Evolutionary conservation across 768 basidiomycete species (phyloP).

Genomic region (Rhodotorula graminis): DNA sequence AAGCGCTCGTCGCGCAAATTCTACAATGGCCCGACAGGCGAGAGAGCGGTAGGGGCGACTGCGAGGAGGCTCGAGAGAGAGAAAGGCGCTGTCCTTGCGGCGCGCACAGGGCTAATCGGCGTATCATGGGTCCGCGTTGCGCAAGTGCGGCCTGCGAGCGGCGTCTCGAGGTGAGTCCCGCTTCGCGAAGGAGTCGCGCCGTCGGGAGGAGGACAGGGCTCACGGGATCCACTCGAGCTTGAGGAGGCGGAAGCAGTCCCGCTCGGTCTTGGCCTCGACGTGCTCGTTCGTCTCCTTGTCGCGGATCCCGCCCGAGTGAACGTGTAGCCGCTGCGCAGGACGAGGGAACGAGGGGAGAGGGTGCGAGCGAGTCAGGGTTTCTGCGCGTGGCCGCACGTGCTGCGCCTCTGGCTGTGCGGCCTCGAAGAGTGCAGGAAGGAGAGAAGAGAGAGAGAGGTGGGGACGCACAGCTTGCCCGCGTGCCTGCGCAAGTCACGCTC

Average conservation of each 20-base stretch:
- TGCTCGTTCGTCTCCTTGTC: background rate
- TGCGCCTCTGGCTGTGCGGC: too few species aligned
- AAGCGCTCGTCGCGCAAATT: background rate
- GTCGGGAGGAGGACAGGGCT: background rate
- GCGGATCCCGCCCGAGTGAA: slow-evolving; percentile 15
- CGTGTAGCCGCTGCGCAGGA: background rate
- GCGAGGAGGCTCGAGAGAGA: background rate
- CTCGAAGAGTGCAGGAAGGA: too few species aligned
- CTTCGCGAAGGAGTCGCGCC: too few species aligned
- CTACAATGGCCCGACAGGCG: background rate
- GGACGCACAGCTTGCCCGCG: background rate
- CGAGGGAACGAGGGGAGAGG: too few species aligned
- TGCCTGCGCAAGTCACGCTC: slow-evolving; percentile 18
- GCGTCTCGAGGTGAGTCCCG: background rate
- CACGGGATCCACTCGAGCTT: slow-evolving; percentile 6
- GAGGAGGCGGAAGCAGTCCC: slow-evolving; percentile 17
- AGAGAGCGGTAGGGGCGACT: background rate
- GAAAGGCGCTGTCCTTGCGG: too few species aligned
- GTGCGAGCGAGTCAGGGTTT: too few species aligned
- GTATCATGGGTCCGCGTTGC: slow-evolving; percentile 19
- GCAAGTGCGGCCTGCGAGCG: slow-evolving; percentile 1
- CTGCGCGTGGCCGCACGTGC: too few species aligned
- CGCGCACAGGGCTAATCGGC: background rate
- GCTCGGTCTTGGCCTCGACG: background rate
- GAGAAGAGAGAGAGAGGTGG: background rate